phyloP scores from a whole-genome alignment of 2,329 filamentous ascomycete species.

The Botrytis aclada region DNA sequence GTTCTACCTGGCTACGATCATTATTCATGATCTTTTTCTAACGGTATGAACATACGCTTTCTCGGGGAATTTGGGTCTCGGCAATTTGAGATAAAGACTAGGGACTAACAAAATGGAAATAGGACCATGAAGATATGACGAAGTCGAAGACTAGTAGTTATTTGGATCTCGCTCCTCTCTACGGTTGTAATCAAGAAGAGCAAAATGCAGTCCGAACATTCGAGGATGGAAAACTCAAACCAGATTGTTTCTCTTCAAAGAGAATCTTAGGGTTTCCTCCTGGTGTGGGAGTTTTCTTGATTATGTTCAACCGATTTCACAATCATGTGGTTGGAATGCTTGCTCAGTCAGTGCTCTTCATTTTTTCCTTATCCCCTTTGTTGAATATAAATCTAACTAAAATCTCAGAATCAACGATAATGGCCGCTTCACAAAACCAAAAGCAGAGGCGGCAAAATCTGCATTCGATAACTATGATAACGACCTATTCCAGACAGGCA shows the following conservation, averaged over 20 bases:
- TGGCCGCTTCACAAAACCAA: slow-evolving; percentile 69
- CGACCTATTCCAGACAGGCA: slow-evolving; percentile 74
- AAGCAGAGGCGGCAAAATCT: slow-evolving; percentile 47
- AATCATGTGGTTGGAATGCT: slow-evolving; percentile 80
- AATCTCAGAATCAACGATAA: slow-evolving; percentile 72
- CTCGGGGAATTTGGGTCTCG: not conserved
- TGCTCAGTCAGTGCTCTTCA: slow-evolving; percentile 45
- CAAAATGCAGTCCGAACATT: slow-evolving; percentile 49
- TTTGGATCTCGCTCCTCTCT: slow-evolving; percentile 46
- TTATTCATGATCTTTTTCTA: slow-evolving; percentile 50
- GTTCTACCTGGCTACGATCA: slow-evolving; percentile 49
- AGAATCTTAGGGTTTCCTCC: slow-evolving; percentile 69
- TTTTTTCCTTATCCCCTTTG: not conserved
- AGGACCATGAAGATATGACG: slow-evolving; percentile 16
- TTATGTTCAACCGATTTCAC: slow-evolving; percentile 75
- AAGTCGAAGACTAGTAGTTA: slow-evolving; percentile 39
- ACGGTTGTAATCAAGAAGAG: slow-evolving; percentile 40
- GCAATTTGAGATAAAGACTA: not conserved
- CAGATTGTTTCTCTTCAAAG: slow-evolving; percentile 69
- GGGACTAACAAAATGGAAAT: not conserved
- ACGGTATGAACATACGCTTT: not conserved
- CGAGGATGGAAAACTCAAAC: slow-evolving; percentile 66
- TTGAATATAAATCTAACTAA: slow-evolving; percentile 1
- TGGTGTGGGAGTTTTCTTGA: slow-evolving; percentile 65
- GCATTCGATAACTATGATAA: slow-evolving; percentile 70